phyloP scores from a whole-genome alignment of 2,329 filamentous ascomycete genomes.

The Colletotrichum caudatum region DNA sequence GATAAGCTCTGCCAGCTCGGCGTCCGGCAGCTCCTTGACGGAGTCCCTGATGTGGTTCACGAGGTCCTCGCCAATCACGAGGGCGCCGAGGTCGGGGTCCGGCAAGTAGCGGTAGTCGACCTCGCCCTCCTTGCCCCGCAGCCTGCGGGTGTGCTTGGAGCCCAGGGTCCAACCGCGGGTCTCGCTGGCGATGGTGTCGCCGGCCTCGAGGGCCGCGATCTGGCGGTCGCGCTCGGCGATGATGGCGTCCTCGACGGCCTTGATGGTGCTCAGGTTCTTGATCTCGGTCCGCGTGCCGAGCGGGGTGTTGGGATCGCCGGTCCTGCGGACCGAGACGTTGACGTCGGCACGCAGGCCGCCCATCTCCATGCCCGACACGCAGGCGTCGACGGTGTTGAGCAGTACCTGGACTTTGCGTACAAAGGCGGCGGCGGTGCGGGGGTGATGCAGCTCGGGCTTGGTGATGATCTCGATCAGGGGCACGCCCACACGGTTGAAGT shows the following conservation, averaged over 20 bases:
- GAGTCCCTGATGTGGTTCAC: conserved; percentile 71
- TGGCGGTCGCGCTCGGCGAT: conserved; percentile 91
- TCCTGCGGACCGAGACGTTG: conserved; percentile 86
- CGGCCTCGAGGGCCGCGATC: conserved; percentile 81
- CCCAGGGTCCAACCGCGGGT: conserved; percentile 94
- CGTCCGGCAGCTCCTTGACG: conserved; percentile 79
- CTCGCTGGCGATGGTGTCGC: conserved; percentile 82
- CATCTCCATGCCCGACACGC: conserved; percentile 91
- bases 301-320: conserved; percentile 54
- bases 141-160: conserved; percentile 80
- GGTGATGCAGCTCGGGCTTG: conserved; percentile 86
- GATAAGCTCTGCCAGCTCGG: conserved; percentile 72
- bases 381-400: conserved; percentile 83
- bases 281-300: conserved; percentile 94
- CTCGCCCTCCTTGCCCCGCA: conserved; percentile 95
- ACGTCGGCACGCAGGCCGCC: conserved; percentile 93
- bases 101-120: conserved; percentile 99
- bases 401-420: conserved; percentile 90
- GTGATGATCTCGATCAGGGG: conserved; percentile 97
- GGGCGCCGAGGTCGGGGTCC: conserved; percentile 87
- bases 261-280: conserved; percentile 96
- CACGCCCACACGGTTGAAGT: conserved; percentile 93
- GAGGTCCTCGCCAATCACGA: conserved; percentile 79
- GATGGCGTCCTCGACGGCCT: conserved; percentile 94
- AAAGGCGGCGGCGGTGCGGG: conserved; percentile 86